Percentiles rank a stretch among this genome's conserved stretches.
Conservation (phyloP, 177 flowering plant genomes). For the Vitis hybrid region DNA sequence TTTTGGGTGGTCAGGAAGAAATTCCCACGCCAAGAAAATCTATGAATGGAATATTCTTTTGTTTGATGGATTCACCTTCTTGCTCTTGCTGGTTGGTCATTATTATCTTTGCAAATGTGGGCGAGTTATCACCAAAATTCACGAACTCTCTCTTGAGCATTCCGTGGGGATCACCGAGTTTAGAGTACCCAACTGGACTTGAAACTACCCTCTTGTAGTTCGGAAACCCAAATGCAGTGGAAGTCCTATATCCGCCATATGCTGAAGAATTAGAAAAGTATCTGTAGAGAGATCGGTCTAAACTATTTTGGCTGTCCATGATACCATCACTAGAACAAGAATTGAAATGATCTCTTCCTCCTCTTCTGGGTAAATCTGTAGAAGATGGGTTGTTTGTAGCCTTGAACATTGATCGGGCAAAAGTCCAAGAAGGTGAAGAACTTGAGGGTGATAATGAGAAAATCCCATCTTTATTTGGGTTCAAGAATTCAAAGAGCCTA, state of each 20-base stretch:
- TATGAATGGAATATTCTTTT: constrained; percentile 57
- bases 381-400: constrained; percentile 15
- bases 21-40: constrained; percentile 87
- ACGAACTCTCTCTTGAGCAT: constrained; percentile 18
- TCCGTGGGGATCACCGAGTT: constrained; percentile 16
- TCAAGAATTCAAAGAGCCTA: constrained; percentile 30
- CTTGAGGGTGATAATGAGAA: constrained; percentile 21
- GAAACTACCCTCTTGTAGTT: constrained; percentile 23
- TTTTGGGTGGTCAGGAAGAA: constrained; percentile 33
- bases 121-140: constrained; percentile 19
- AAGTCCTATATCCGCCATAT: constrained; percentile 15
- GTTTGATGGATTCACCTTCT: constrained; percentile 29
- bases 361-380: constrained; percentile 15
- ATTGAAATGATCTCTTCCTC: constrained; percentile 16
- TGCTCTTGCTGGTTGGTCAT: constrained; percentile 19
- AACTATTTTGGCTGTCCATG: constrained; percentile 23
- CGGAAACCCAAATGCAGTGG: constrained; percentile 11
- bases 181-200: constrained; percentile 22
- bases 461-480: constrained; percentile 18
- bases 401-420: constrained; percentile 14
- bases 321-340: constrained; percentile 13
- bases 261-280: constrained; percentile 17
- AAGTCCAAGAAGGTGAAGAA: constrained; percentile 24
- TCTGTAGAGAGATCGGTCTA: constrained; percentile 14
- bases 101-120: constrained; percentile 11